phyloP scores from a whole-genome alignment of 768 basidiomycete species.

The Lactifluus rugatus region DNA sequence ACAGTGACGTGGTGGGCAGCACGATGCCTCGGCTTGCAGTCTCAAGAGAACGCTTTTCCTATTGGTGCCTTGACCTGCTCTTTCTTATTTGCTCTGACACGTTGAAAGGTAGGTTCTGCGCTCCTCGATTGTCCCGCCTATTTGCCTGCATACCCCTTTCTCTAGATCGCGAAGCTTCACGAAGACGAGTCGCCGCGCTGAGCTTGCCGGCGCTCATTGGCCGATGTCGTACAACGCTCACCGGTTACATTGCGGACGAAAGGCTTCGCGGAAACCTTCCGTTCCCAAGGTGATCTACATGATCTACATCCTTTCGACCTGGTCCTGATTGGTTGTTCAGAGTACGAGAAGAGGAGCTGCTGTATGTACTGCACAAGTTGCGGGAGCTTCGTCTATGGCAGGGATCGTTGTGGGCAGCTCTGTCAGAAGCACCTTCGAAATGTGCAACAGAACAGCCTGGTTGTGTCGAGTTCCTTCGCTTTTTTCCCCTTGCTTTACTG shows the following conservation, averaged over 20 bases:
- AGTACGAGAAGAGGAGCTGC: conserved; percentile 78
- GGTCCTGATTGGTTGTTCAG: conserved; percentile 31
- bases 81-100: conserved; percentile 70
- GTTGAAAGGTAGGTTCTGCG: conserved; percentile 41
- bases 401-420: conserved; percentile 67
- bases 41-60: conserved; percentile 78
- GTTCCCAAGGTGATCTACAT: conserved; percentile 58
- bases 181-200: conserved; percentile 63
- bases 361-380: conserved; percentile 78
- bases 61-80: conserved; percentile 86
- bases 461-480: conserved; percentile 20
- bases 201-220: conserved; percentile 62
- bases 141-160: neutral
- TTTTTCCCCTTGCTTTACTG: neutral
- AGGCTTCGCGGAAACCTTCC: conserved; percentile 78
- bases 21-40: conserved; percentile 48
- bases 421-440: conserved; percentile 53
- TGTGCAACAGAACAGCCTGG: conserved; percentile 49
- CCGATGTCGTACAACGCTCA: conserved; percentile 61
- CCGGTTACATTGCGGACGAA: conserved; percentile 76
- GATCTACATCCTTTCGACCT: neutral
- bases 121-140: neutral
- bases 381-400: conserved; percentile 61
- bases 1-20: conserved; percentile 24
- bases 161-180: conserved; percentile 49